These are phyloP conservation scores for Phallus indusiatus DNA, from an alignment of 768 basidiomycete genomes.

Conservation along the genomic window DNA sequence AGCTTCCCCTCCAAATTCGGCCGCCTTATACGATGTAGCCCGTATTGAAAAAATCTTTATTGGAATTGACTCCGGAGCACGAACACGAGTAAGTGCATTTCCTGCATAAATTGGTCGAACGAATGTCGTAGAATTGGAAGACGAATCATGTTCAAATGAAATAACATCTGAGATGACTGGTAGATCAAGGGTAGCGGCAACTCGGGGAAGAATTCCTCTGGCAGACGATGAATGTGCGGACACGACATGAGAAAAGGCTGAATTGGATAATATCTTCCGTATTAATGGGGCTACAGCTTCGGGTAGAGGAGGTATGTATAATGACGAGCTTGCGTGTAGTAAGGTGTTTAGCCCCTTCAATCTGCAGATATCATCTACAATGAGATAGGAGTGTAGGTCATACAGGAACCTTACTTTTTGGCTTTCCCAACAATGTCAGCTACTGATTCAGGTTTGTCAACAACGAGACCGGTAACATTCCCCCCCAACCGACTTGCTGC, in stretches of 20 bases:
- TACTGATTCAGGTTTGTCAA: constrained; percentile 63
- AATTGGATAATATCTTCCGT: constrained; percentile 58
- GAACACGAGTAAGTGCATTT: constrained; percentile 91
- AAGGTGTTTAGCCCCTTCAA: constrained; percentile 58
- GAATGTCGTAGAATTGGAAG: constrained; percentile 73
- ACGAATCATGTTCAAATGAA: constrained; percentile 61
- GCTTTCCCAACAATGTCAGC: constrained; percentile 58
- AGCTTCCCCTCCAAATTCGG: constrained; percentile 38
- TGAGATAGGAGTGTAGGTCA: background rate
- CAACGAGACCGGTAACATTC: constrained; percentile 68
- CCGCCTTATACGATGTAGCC: constrained; percentile 77
- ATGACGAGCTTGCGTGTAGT: constrained; percentile 59
- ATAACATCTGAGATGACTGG: constrained; percentile 90
- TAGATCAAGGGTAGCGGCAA: constrained; percentile 81
- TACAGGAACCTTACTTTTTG: constrained; percentile 51
- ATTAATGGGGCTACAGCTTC: constrained; percentile 79
- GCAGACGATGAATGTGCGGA: constrained; percentile 87
- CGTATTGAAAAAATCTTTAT: constrained; percentile 95
- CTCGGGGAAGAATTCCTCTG: constrained; percentile 87
- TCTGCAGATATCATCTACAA: constrained; percentile 28
- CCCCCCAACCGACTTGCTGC: constrained; percentile 85
- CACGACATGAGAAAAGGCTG: constrained; percentile 80
- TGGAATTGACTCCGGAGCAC: constrained; percentile 62
- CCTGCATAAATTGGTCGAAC: constrained; percentile 96
- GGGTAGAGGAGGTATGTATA: constrained; percentile 60